These are phyloP conservation scores for Rhododendron henanense DNA, from an alignment of 148 eudicot genomes.

Conservation along the genomic window DNA sequence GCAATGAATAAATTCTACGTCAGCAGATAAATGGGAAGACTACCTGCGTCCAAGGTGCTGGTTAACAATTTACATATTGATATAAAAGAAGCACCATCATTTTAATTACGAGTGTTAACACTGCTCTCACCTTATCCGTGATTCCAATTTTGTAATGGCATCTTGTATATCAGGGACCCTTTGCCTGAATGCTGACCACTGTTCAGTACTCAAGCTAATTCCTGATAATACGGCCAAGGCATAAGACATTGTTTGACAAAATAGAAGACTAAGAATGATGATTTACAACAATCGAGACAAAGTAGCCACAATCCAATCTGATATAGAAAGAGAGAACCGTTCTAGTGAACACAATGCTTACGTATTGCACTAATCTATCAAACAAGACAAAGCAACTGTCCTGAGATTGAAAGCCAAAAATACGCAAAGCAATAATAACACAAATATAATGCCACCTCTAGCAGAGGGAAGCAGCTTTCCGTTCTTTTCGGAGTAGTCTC, in stretches of 20 bases:
- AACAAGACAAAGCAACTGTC: background rate
- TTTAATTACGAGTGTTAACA: background rate
- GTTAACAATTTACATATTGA: background rate
- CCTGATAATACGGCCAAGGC: slow-evolving; percentile 25
- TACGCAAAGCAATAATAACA: background rate
- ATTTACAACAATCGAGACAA: background rate
- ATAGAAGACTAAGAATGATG: slow-evolving; percentile 6
- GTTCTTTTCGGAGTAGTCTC: slow-evolving; percentile 42
- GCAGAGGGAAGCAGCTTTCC: slow-evolving; percentile 42
- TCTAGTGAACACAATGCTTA: background rate
- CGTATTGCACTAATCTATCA: background rate
- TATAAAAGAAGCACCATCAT: background rate
- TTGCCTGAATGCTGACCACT: slow-evolving; percentile 54
- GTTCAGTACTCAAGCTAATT: slow-evolving; percentile 34
- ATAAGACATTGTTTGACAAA: background rate
- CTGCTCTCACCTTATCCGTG: slow-evolving; percentile 41
- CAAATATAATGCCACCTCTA: slow-evolving; percentile 30
- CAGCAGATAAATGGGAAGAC: background rate
- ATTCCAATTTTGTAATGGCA: slow-evolving; percentile 45
- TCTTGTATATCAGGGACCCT: slow-evolving; percentile 56
- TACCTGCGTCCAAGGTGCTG: background rate
- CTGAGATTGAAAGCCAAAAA: slow-evolving; percentile 7
- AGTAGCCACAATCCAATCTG: background rate
- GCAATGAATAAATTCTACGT: slow-evolving; percentile 14
- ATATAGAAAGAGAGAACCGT: background rate